Base-by-base conservation (phyloP, 2,329 filamentous ascomycete genomes). In the Tolypocladium pustulatum region DNA sequence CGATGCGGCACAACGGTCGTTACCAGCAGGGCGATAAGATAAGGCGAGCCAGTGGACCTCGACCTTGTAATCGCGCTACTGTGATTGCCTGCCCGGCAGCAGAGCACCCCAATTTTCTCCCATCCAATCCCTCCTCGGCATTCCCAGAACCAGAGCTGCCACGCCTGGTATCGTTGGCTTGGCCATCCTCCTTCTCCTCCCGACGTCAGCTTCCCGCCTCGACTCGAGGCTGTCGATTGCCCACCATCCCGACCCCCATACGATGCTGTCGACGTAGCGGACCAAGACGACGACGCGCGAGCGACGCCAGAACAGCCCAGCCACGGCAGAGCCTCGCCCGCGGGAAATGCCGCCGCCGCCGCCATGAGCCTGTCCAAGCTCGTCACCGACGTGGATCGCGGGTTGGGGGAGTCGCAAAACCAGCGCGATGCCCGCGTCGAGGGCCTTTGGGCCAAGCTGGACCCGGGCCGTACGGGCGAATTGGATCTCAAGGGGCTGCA, bases 401-500 rank as follows among this genome's bases (percentile, higher is more conserved):
- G 90, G 81, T 80, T 90, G 77, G 81, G 78, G 72, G 90, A 94
- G 77, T 86, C 87, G 68, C 83, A 88, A 73, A 87, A 87, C 74
- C 83, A 89, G 76, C 85, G 89, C 71, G 90, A 96, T 76, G 82
- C 85, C 73, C 84, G 92, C 68, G 84, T 97, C 67, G 87, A 91
- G 75, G 81, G 86, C 72, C 83, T 97, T 68, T 97, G 93, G 92
- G 79, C 78, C 70, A 86, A 84, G 68, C 82, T 99, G 65, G 91
- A 96, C 73, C 87, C 87, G 64, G 83, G 85, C 64, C 81, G 81
- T 60, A 86, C 87, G 66, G 90, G 90, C 60, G 86, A 90, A 71
- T 80, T 99, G 66, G 92, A 97, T 74, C 78, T 95, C 64, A 86
- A 88, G 71, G 91, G 86, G 37, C 77, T 99, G 65, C 88, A 92